Evolutionary conservation across 306 rosid genomes (phyloP), one percentile per base, ranked within the genome.

Genomic region (Clitoria ternatea): DNA sequence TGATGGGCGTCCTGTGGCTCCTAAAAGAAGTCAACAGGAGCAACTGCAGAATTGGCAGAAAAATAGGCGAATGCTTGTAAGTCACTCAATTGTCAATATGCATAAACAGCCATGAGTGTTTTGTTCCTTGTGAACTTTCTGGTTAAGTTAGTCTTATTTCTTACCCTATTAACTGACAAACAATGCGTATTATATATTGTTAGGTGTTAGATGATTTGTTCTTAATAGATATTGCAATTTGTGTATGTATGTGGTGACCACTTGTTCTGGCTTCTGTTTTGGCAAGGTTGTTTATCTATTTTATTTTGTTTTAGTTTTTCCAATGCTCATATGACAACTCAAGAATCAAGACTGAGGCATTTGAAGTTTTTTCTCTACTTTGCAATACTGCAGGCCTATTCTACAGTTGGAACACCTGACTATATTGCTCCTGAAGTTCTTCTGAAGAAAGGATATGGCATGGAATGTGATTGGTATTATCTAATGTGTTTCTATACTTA

Each of bases 1-100:
- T 15, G 92, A 95, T 69, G 99, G 99, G 33, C 97, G 84, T 32
- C 97, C 96, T 60, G 83, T 78, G 77, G 81, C 85, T 76, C 96
- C 99, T 60, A 95, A 83, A 83, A 96, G 99, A 72, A 91, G 97
- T 20, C 99, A 95, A 60, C 99, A 87, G 76, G 99, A 95, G 79
- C 99, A 95, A 73, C 88, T 95, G 66, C 99, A 82, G 82, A 97
- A 95, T 82, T 95, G 99, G 99, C 97, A 95, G 77, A 89, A 90
- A 75, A 95, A 95, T 77, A 87, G 99, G 83, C 88, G 99, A 73
- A 89, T 86, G 88, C 99, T 95, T 84, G 99, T 95, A 91, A 87
- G 95, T 75, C 66, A 48, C 59, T 43, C 44, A 40, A n/a, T n/a
- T n/a, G n/a, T n/a, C n/a, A n/a, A 44, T 61, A 43, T 64, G 19